phyloP scores from a whole-genome alignment of 495 filamentous ascomycete species.

The Mytilinidion resinicola region DNA sequence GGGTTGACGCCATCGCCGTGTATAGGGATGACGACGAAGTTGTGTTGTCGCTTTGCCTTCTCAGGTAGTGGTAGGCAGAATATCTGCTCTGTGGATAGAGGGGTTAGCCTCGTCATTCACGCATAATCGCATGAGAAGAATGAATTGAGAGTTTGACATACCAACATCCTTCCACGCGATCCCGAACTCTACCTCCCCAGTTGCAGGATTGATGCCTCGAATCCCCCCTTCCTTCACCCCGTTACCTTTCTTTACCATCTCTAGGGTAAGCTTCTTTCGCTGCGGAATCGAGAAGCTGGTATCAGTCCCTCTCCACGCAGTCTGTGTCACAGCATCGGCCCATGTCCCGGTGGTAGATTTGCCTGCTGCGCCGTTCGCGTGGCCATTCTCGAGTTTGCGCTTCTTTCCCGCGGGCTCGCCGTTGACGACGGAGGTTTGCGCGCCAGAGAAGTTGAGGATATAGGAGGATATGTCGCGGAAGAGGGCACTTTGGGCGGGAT shows the following conservation, averaged over 20 bases:
- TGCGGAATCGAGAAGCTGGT: slow-evolving; percentile 51
- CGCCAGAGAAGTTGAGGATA: slow-evolving; percentile 19
- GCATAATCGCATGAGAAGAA: neutral
- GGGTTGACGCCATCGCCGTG: slow-evolving; percentile 52
- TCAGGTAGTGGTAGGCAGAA: slow-evolving; percentile 77
- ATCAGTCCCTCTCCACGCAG: slow-evolving; percentile 20
- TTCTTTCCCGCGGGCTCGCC: slow-evolving; percentile 26
- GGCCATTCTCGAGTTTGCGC: slow-evolving; percentile 28
- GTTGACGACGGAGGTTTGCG: slow-evolving; percentile 1
- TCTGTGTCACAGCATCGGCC: slow-evolving; percentile 3
- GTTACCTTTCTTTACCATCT: slow-evolving; percentile 42
- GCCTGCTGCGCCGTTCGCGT: slow-evolving; percentile 9
- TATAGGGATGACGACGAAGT: slow-evolving; percentile 77
- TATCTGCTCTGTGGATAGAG: slow-evolving; percentile 51
- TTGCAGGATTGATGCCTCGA: slow-evolving; percentile 59
- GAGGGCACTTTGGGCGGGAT: slow-evolving; percentile 23
- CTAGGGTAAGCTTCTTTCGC: slow-evolving; percentile 84
- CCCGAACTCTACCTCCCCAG: slow-evolving; percentile 60
- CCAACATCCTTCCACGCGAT: slow-evolving; percentile 68
- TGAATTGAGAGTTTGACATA: slow-evolving; percentile 38
- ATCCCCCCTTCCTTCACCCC: slow-evolving; percentile 50
- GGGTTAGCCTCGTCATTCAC: neutral
- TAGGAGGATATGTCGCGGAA: slow-evolving; percentile 29
- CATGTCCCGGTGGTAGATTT: slow-evolving; percentile 6
- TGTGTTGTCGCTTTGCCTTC: slow-evolving; percentile 79